These are phyloP conservation scores for Globisporangium abappressorium DNA, from an alignment of 352 stramenopile genomes.

Conservation along the genomic window DNA sequence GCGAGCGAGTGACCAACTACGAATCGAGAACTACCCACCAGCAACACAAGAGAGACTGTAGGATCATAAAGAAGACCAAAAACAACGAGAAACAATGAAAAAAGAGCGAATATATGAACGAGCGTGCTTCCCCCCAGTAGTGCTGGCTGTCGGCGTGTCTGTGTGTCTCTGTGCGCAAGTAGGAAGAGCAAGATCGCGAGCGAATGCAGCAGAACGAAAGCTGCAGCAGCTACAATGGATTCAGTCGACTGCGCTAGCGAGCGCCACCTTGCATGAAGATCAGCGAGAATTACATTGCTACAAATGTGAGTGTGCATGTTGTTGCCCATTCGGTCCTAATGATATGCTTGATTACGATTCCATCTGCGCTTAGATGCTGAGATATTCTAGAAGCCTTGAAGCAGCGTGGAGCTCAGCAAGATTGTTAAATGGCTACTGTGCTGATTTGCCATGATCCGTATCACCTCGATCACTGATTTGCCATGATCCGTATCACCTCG, in stretches of 20 bases:
- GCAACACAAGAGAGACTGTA: conserved; percentile 7
- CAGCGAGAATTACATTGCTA: background rate
- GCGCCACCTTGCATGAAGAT: background rate
- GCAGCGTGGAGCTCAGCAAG: background rate
- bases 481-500: background rate
- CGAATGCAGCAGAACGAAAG: background rate
- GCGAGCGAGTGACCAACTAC: conserved; percentile 2
- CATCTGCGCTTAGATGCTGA: background rate
- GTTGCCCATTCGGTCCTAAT: background rate
- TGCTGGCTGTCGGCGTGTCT: background rate
- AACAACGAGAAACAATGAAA: conserved; percentile 14
- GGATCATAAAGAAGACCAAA: conserved; percentile 17
- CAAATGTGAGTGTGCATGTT: background rate
- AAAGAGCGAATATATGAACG: conserved; percentile 1
- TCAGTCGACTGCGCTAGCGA: background rate
- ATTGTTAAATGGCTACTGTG: background rate
- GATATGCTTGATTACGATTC: background rate
- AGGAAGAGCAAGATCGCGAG: background rate
- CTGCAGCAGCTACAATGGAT: background rate
- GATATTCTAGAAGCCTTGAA: background rate
- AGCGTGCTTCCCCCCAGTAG: background rate
- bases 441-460: background rate
- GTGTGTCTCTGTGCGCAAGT: background rate
- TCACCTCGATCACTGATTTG: background rate
- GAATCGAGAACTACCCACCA: background rate